A percentile compares a stretch with the other conserved stretches of the same genome.
phyloP scores from a whole-genome alignment of 2,329 filamentous ascomycete genomes.

The Mariannaea elegans region DNA sequence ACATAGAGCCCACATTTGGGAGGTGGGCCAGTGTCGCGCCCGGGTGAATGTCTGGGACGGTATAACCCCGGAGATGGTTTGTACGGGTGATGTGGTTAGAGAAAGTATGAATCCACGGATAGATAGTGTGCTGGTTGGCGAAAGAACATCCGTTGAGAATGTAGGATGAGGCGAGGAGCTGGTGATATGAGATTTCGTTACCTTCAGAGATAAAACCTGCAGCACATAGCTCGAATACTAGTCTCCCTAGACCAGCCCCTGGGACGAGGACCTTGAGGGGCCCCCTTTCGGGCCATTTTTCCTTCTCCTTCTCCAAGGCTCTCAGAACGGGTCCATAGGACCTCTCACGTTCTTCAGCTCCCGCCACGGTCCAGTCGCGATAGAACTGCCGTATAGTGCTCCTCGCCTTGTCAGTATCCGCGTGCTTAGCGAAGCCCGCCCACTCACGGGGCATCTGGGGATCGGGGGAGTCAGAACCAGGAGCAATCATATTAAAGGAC shows the following conservation, averaged over 20 bases:
- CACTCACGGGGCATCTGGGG: slow-evolving; percentile 68
- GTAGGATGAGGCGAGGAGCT: slow-evolving; percentile 85
- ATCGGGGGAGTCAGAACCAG: slow-evolving; percentile 49
- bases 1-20: slow-evolving; percentile 72
- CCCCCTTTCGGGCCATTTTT: slow-evolving; percentile 41
- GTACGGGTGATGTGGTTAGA: slow-evolving; percentile 81
- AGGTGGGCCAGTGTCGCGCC: slow-evolving; percentile 58
- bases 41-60: slow-evolving; percentile 84
- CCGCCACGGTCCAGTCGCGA: slow-evolving; percentile 90
- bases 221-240: slow-evolving; percentile 86
- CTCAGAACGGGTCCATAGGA: slow-evolving; percentile 79
- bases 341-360: slow-evolving; percentile 75
- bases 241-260: slow-evolving; percentile 85
- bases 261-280: slow-evolving; percentile 80
- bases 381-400: slow-evolving; percentile 95
- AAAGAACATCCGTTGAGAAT: slow-evolving; percentile 73
- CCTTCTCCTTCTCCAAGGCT: slow-evolving; percentile 65
- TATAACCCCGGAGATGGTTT: slow-evolving; percentile 78
- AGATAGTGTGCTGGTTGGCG: slow-evolving; percentile 74
- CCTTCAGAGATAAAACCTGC: slow-evolving; percentile 81
- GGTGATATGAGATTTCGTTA: slow-evolving; percentile 97
- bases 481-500: slow-evolving; percentile 67
- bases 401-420: slow-evolving; percentile 88
- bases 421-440: slow-evolving; percentile 73
- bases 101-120: slow-evolving; percentile 88